Percentiles rank a stretch among this genome's conserved stretches.
phyloP scores from a whole-genome alignment of 2,329 filamentous ascomycete genomes.

The Pseudogymnoascus sp. region DNA sequence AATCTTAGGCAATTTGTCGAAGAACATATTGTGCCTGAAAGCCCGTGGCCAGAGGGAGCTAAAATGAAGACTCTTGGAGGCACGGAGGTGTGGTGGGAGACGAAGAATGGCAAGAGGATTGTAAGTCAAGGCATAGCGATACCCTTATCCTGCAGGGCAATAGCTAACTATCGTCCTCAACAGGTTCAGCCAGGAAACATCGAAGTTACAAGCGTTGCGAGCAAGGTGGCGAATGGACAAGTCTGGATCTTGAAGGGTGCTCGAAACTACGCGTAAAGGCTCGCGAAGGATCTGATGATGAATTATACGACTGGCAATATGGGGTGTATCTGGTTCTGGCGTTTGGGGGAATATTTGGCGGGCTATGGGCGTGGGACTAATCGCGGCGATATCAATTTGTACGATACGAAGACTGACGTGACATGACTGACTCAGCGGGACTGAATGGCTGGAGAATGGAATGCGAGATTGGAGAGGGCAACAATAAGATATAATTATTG shows the following conservation, averaged over 20 bases:
- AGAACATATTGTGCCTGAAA: slow-evolving; percentile 68
- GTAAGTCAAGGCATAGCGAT: slow-evolving; percentile 39
- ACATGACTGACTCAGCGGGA: not conserved
- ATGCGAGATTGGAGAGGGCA: not conserved
- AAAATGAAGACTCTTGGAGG: slow-evolving; percentile 64
- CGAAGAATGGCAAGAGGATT: slow-evolving; percentile 56
- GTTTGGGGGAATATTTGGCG: not conserved
- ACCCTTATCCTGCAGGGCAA: not conserved
- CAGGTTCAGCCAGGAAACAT: slow-evolving; percentile 74
- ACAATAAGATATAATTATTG: not conserved
- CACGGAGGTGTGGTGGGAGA: slow-evolving; percentile 75
- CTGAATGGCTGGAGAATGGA: not conserved
- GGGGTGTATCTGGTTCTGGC: not conserved
- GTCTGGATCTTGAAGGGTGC: slow-evolving; percentile 54
- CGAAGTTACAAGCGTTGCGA: slow-evolving; percentile 66
- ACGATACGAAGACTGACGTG: not conserved
- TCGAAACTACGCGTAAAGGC: slow-evolving; percentile 25
- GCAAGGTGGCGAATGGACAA: slow-evolving; percentile 79
- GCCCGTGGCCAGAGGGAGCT: slow-evolving; percentile 64
- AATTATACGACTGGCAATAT: not conserved
- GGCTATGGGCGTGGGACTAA: not conserved
- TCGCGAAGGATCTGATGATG: not conserved
- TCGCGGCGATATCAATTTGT: slow-evolving; percentile 1
- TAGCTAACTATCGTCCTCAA: slow-evolving; percentile 12
- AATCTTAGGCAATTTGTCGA: slow-evolving; percentile 80